phyloP scores from a whole-genome alignment of 495 filamentous ascomycete species.

The Penicillium subrubescens region DNA sequence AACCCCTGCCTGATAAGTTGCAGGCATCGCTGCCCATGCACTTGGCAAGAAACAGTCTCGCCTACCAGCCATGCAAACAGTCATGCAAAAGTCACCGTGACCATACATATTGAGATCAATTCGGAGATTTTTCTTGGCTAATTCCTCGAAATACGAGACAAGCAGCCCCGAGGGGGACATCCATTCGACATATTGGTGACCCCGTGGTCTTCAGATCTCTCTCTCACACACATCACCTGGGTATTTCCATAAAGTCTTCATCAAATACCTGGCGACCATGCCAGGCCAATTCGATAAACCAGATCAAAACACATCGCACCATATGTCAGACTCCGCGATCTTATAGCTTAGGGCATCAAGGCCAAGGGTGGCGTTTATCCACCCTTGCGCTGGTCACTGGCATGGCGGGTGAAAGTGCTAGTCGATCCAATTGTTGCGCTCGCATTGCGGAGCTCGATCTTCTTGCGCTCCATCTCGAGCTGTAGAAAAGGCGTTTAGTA shows the following conservation, averaged over 20 bases:
- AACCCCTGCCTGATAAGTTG: neutral
- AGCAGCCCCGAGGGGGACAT: neutral
- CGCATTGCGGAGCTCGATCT: slow-evolving; percentile 50
- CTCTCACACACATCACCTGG: slow-evolving; percentile 12
- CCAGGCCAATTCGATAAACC: slow-evolving; percentile 9
- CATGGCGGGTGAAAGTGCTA: slow-evolving; percentile 36
- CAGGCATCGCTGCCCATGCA: slow-evolving; percentile 6
- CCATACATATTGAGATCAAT: neutral
- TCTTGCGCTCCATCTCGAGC: slow-evolving; percentile 55
- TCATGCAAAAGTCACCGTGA: slow-evolving; percentile 5
- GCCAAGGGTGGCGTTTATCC: slow-evolving; percentile 18
- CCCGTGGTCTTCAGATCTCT: slow-evolving; percentile 6
- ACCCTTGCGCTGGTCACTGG: slow-evolving; percentile 33
- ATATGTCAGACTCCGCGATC: slow-evolving; percentile 3
- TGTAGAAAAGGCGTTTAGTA: slow-evolving; percentile 12
- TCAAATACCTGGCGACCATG: slow-evolving; percentile 2
- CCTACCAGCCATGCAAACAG: neutral
- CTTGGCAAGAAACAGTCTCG: neutral
- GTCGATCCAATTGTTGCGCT: slow-evolving; percentile 45
- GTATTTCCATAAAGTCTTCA: slow-evolving; percentile 25
- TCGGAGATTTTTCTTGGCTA: neutral
- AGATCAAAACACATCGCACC: slow-evolving; percentile 12
- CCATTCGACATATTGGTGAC: neutral
- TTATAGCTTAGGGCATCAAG: neutral
- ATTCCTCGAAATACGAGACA: neutral